Base-by-base conservation (phyloP, 2,329 filamentous ascomycete genomes). In the Phialemonium atrogriseum region DNA sequence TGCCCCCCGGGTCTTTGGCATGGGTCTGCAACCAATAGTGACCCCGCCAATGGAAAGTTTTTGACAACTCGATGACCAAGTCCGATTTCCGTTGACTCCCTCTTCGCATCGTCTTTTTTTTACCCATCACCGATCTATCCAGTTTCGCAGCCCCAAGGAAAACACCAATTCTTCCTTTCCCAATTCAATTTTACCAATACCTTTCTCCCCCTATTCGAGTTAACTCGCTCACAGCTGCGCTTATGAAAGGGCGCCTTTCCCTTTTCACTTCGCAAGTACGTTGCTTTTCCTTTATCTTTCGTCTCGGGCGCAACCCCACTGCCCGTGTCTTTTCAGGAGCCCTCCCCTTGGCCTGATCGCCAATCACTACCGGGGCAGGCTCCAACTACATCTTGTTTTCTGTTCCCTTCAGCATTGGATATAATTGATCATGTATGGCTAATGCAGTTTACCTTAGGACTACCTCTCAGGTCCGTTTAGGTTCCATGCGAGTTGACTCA, bases 241-340 rank as follows among this genome's bases (percentile, higher is more conserved):
- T 80, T 81, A 87, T 87, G 82, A 82, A 79, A 80, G 80, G 80
- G 70, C 79, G 80, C 73, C 71, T 74, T 66, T 85, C 83, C 62
- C 73, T 80, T 62, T 88, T 86, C 70, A 88, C 83, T 67, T 88
- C 82, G 65, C 83, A 88, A 77, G 82, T 85, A 80, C 41, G 70
- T 60, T 30, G 29, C 27, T n/a, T n/a, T n/a, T 18, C 32, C 36
- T 20, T 7, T 14, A 23, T 9, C 10, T 23, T 4, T 30, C 20
- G 9, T n/a, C 12, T 22, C 11, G 12, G 20, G 5, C 12, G 12
- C 6, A 13, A 19, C 18, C 20, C 25, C 11, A 19, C 32, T 27
- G 12, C 14, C 21, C 24, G 11, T 15, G 22, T 15, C 14, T 13
- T 15, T 21, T 16, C 26, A 26, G 12, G 18, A 26, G 14, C 20